These are phyloP conservation scores for Ophiostoma perfectum DNA, from an alignment of 2,329 filamentous ascomycete genomes.

Conservation along the genomic window DNA sequence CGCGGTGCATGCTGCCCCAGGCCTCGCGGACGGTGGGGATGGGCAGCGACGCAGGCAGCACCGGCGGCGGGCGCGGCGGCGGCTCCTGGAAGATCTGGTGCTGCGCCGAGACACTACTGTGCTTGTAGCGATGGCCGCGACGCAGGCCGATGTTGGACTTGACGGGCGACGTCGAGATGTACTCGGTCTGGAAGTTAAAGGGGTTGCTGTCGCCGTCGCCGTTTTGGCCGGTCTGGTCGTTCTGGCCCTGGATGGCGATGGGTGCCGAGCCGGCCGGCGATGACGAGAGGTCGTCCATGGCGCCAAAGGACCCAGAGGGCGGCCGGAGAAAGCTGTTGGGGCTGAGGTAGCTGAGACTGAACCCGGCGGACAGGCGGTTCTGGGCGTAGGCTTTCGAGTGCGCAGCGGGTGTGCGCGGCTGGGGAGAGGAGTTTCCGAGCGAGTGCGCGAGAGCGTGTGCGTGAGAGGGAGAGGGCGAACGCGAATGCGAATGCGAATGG, in stretches of 20 bases:
- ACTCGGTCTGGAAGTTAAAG: conserved; percentile 90
- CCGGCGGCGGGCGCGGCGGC: conserved; percentile 74
- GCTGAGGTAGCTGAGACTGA: conserved; percentile 14
- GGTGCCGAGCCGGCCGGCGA: conserved; percentile 17
- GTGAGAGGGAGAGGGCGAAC: neutral
- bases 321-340: conserved; percentile 20
- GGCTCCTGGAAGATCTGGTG: conserved; percentile 97
- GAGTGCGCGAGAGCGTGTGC: neutral
- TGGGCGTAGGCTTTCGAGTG: conserved; percentile 4
- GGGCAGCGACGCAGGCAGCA: conserved; percentile 84
- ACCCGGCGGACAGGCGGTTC: conserved; percentile 7
- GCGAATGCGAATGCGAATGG: neutral
- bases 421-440: neutral
- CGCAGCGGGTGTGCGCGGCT: neutral
- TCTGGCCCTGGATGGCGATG: neutral
- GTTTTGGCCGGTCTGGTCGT: neutral
- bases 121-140: conserved; percentile 95
- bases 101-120: conserved; percentile 79
- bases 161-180: conserved; percentile 67
- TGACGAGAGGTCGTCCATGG: conserved; percentile 19
- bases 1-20: conserved; percentile 79
- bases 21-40: conserved; percentile 86
- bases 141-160: conserved; percentile 87
- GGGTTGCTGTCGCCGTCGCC: conserved; percentile 50
- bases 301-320: conserved; percentile 8